phyloP scores from a whole-genome alignment of 345 rosid species.

The Draba incana region DNA sequence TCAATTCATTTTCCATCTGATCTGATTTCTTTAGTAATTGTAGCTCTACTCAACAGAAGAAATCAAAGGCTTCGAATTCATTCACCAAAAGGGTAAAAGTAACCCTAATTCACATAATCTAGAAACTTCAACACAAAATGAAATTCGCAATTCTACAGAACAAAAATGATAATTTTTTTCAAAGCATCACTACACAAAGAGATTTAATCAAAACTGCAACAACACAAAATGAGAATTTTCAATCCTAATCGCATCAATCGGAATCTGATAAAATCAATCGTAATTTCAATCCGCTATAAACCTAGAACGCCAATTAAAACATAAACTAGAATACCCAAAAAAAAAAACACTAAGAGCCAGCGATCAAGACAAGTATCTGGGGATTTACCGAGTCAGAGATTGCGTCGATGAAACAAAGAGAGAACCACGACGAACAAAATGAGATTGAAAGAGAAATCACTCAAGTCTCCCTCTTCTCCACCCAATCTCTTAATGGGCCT shows the following conservation, averaged over 20 bases:
- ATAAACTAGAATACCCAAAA: not conserved
- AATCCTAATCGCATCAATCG: slow-evolving; percentile 10
- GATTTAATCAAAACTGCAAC: not conserved
- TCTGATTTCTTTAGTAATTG: not conserved
- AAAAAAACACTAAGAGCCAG: not conserved
- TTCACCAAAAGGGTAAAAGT: not conserved
- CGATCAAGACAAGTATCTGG: slow-evolving; percentile 1
- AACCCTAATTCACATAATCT: slow-evolving; percentile 2
- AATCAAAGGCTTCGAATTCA: slow-evolving; percentile 31
- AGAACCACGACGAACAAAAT: slow-evolving; percentile 26
- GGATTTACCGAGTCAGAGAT: slow-evolving; percentile 24
- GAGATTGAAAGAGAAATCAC: not conserved
- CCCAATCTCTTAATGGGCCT: not conserved
- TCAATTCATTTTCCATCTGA: not conserved
- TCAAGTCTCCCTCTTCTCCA: not conserved
- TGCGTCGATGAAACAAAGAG: slow-evolving; percentile 17
- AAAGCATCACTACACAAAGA: not conserved
- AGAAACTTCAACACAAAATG: not conserved
- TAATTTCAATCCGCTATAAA: not conserved
- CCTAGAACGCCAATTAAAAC: not conserved
- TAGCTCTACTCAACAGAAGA: not conserved
- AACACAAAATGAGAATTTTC: not conserved
- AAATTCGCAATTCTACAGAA: not conserved
- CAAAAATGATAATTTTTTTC: not conserved
- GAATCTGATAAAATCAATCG: slow-evolving; percentile 17